Evolutionary conservation across 495 filamentous ascomycete genomes (phyloP).

Genomic region (Penicillium cinerascens): DNA sequence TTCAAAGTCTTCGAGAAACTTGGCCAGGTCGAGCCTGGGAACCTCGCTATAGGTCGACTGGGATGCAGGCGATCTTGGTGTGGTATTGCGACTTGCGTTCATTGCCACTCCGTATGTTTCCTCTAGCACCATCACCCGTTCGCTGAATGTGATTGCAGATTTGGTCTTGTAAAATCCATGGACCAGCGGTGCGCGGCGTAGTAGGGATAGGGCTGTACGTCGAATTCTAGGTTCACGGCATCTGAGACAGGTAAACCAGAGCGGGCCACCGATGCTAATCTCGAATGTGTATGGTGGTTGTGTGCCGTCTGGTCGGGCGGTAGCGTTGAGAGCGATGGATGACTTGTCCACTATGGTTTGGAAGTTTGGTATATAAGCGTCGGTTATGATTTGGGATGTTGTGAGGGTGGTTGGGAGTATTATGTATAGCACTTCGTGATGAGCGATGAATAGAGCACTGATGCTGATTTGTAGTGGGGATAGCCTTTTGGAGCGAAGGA

Average conservation of each 20-base stretch:
- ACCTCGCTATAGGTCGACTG: background rate
- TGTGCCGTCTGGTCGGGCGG: slow-evolving; percentile 16
- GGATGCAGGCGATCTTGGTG: background rate
- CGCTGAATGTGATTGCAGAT: slow-evolving; percentile 10
- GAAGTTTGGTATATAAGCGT: slow-evolving; percentile 23
- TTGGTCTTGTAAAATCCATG: slow-evolving; percentile 25
- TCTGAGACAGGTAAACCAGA: slow-evolving; percentile 25
- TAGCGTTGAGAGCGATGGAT: slow-evolving; percentile 11
- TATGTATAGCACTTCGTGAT: slow-evolving; percentile 26
- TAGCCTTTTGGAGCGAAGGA: slow-evolving; percentile 4
- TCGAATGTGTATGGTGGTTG: slow-evolving; percentile 34
- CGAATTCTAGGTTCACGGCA: slow-evolving; percentile 29
- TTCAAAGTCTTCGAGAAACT: background rate
- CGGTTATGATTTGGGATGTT: slow-evolving; percentile 13
- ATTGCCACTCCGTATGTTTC: slow-evolving; percentile 12
- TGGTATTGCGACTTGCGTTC: background rate
- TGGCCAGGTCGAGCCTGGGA: background rate
- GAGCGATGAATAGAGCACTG: slow-evolving; percentile 20
- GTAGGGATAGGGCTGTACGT: slow-evolving; percentile 22
- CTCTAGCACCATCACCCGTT: slow-evolving; percentile 21
- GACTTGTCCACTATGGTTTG: slow-evolving; percentile 27
- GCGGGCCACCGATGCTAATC: slow-evolving; percentile 20
- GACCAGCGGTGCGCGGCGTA: slow-evolving; percentile 18
- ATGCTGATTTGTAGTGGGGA: slow-evolving; percentile 13
- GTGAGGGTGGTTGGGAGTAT: slow-evolving; percentile 16